Percentiles rank a stretch among this genome's conserved stretches.
phyloP scores from a whole-genome alignment of 305 asterid genomes.

The Ilex paraguariensis region DNA sequence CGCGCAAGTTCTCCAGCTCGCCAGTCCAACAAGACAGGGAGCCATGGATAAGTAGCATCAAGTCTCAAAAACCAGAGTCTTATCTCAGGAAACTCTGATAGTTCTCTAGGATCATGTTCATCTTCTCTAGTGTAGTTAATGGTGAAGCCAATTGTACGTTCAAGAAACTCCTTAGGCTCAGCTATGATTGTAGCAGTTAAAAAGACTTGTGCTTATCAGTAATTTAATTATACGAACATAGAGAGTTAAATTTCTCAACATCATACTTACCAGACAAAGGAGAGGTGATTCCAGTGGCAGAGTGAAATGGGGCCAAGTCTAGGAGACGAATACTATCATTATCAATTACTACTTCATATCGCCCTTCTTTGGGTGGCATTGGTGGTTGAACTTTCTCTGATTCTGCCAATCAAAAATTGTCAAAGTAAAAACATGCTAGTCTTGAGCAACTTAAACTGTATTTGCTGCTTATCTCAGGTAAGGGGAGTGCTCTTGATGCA shows the following conservation, averaged over 20 bases:
- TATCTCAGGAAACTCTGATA: constrained; percentile 76
- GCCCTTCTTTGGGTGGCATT: constrained; percentile 62
- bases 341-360: constrained; percentile 64
- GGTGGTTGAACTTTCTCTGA: constrained; percentile 47
- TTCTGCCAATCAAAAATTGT: constrained; percentile 16
- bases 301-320: constrained; percentile 54
- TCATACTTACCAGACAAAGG: constrained; percentile 35
- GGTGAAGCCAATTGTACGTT: constrained; percentile 68
- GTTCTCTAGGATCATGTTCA: constrained; percentile 61
- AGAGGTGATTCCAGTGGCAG: constrained; percentile 44
- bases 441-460: not conserved
- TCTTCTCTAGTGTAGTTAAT: constrained; percentile 63
- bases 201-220: not conserved
- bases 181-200: constrained; percentile 24
- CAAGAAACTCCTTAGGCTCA: constrained; percentile 51
- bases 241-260: not conserved
- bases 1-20: constrained; percentile 93
- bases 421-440: not conserved
- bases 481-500: too few relatives aligned
- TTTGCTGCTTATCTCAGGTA: too few relatives aligned
- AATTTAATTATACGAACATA: not conserved
- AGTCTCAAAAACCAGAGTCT: constrained; percentile 77
- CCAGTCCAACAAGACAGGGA: constrained; percentile 82
- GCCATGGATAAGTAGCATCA: constrained; percentile 78
- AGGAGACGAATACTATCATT: constrained; percentile 43